These are phyloP conservation scores for Ceratobasidium sp. DNA, from an alignment of 1,284 basidiomycete species.

Conservation along the genomic window DNA sequence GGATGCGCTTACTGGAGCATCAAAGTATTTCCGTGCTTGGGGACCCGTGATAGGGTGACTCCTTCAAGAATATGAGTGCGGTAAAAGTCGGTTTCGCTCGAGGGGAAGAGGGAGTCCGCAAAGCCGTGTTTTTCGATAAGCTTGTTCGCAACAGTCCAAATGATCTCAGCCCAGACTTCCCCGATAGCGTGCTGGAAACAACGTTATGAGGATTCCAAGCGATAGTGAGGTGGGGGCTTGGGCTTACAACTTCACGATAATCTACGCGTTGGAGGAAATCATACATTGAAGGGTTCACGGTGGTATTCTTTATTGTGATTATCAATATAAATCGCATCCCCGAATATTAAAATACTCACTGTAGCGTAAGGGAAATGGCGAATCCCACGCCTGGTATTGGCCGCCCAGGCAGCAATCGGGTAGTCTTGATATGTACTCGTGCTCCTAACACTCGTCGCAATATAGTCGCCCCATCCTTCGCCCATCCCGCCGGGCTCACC, in stretches of 20 bases:
- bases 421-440: conserved; percentile 58
- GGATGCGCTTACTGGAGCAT: conserved; percentile 56
- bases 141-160: conserved; percentile 61
- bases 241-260: conserved; percentile 55
- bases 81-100: conserved; percentile 58
- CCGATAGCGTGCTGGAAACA: conserved; percentile 60
- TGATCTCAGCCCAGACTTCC: conserved; percentile 67
- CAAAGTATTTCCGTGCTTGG: conserved; percentile 68
- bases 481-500: conserved; percentile 69
- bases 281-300: conserved; percentile 65
- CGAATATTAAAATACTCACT: conserved; percentile 31
- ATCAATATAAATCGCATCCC: not conserved
- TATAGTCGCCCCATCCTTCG: conserved; percentile 60
- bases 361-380: conserved; percentile 63
- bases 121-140: conserved; percentile 62
- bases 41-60: conserved; percentile 59
- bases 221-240: not conserved
- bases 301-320: conserved; percentile 56
- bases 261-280: conserved; percentile 65
- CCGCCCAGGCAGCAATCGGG: conserved; percentile 67
- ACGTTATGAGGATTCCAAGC: conserved; percentile 23
- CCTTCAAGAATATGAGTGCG: conserved; percentile 50
- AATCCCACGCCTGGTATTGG: conserved; percentile 62
- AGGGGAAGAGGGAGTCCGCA: conserved; percentile 62
- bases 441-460: conserved; percentile 61